Conservation (phyloP, 2,329 filamentous ascomycete genomes). For the Fusarium sp. region DNA sequence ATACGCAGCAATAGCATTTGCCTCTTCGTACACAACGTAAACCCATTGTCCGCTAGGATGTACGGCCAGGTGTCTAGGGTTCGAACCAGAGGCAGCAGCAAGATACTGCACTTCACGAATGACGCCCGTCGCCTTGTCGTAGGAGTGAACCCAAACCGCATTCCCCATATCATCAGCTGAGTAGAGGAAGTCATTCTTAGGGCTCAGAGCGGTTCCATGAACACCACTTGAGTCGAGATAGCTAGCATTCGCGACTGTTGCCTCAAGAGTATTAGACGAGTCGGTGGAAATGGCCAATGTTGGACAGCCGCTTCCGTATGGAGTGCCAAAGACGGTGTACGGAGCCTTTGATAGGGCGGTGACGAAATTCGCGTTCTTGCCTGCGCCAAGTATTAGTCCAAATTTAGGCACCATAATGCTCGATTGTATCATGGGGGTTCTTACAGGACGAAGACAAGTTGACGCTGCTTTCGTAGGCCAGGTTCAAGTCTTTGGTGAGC, state of each 20-base stretch:
- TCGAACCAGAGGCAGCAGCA: not conserved
- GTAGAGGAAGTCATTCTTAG: slow-evolving; percentile 16
- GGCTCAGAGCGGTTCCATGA: slow-evolving; percentile 19
- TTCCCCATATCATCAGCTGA: slow-evolving; percentile 29
- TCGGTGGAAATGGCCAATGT: slow-evolving; percentile 17
- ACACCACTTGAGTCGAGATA: slow-evolving; percentile 10
- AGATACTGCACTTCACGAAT: not conserved
- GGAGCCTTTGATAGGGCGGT: slow-evolving; percentile 5
- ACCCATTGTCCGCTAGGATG: not conserved
- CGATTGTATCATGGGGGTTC: too few relatives aligned
- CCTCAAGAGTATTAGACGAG: not conserved
- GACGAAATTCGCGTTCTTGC: slow-evolving; percentile 6
- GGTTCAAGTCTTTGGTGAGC: not conserved
- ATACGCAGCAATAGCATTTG: not conserved
- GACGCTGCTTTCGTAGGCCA: not conserved
- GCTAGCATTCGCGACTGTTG: not conserved
- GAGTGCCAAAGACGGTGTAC: slow-evolving; percentile 22
- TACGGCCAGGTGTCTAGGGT: not conserved
- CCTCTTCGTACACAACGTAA: slow-evolving; percentile 5
- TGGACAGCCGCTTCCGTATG: slow-evolving; percentile 20
- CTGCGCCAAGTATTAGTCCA: not conserved
- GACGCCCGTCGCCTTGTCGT: slow-evolving; percentile 5
- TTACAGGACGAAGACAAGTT: not conserved
- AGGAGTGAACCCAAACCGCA: slow-evolving; percentile 26
- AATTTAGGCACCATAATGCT: too few relatives aligned